Percentiles rank a stretch among this genome's conserved stretches.
Evolutionary conservation across 331 rosid genomes (phyloP).

Genomic region (Phaseolus coccineus): DNA sequence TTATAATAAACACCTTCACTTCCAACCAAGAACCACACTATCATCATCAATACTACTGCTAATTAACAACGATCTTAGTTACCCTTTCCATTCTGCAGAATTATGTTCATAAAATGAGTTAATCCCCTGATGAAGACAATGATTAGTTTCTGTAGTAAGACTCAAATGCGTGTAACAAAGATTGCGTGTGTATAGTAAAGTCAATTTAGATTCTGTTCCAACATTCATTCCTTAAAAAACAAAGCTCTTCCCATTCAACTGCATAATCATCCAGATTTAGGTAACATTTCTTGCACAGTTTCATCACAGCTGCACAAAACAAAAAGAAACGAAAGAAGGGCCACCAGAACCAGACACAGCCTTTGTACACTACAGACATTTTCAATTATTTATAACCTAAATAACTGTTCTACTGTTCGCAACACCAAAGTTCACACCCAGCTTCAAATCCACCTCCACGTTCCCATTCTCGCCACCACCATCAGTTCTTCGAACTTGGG

Average conservation of each 20-base stretch:
- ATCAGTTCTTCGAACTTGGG: slow-evolving; percentile 6
- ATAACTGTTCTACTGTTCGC: neutral
- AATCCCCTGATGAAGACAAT: neutral
- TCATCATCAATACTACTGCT: neutral
- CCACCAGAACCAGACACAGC: neutral
- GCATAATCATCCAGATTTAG: neutral
- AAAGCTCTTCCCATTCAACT: neutral
- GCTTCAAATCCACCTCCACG: slow-evolving; percentile 43
- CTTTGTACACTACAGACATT: neutral
- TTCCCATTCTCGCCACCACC: neutral
- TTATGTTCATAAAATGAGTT: neutral
- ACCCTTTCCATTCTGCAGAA: too few relatives aligned
- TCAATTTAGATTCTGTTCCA: neutral
- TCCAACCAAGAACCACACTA: neutral
- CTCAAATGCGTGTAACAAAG: too few relatives aligned
- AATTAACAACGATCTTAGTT: too few relatives aligned
- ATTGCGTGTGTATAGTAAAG: neutral
- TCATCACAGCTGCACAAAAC: neutral
- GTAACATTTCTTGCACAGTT: neutral
- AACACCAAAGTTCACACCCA: neutral
- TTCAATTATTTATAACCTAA: neutral
- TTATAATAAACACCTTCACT: neutral
- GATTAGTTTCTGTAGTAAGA: neutral
- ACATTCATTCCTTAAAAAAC: neutral
- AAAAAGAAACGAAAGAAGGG: neutral